Base-by-base conservation (phyloP, 352 stramenopile species). In the Blastocystis sp. region DNA sequence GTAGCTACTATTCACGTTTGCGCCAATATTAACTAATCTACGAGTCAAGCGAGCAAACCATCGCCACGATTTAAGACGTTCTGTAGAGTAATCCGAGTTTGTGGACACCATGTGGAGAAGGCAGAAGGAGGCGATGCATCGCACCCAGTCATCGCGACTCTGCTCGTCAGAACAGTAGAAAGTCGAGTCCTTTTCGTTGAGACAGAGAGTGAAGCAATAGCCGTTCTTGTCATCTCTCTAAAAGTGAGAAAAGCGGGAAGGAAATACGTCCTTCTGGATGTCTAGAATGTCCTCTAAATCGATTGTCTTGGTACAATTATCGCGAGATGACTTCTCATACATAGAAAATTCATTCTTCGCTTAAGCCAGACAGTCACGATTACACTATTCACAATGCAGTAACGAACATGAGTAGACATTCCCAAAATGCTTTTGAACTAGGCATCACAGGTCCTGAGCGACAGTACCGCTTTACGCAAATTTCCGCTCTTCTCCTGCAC, bases 321-420 rank as follows among this genome's bases (percentile, higher is more conserved):
- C 73, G 4, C 73, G 45, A 9, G 53, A 69, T 23, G 26, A n/a
- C 26, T 84, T 84, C 9, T 84, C 73, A 37, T 53, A 84, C 29
- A 84, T 45, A 5, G 53, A 54, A 20, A 84, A 84, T 13, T 66
- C 45, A 6, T 50, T 39, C 73, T 84, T 69, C 5, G 41, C 26
- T 9, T 15, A 11, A 69, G 26, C 18, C 4, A 23, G 20, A 23
- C 11, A 68, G n/a, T 13, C 47, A 68, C 13, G 3, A 37, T 37
- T 66, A 84, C 73, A 47, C 73, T 84, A 66, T 84, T 68, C 11
- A 84, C 54, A 15, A 84, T 43, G 26, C 73, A 84, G 73, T 66
- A 84, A 68, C 73, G 73, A 68, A 34, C 5, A 34, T 84, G 73
- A 3, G 73, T 23, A 15, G 54, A 29, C 45, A 53, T 37, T 18